phyloP scores from a whole-genome alignment of 108 stramenopile genomes.

The Nannochloropsis granulata region DNA sequence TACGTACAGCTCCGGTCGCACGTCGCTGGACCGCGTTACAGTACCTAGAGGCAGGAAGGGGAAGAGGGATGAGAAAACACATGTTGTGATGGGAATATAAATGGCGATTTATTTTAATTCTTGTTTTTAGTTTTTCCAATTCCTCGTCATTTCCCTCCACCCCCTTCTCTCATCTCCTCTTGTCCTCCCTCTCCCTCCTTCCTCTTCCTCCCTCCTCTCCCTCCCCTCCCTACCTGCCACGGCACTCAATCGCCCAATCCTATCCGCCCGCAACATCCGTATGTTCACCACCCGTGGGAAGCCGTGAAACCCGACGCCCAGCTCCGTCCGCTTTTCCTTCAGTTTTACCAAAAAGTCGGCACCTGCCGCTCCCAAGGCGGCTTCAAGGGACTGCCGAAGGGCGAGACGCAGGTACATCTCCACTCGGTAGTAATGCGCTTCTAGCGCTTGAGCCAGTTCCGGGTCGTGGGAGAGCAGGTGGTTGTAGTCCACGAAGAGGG shows the following conservation, averaged over 20 bases:
- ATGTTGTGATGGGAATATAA: too few species aligned
- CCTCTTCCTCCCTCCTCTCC: neutral
- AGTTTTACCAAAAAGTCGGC: constrained; percentile 43
- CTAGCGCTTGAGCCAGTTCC: constrained; percentile 46
- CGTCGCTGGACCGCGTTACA: constrained; percentile 87
- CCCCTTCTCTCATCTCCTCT: neutral
- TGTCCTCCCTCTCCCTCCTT: neutral
- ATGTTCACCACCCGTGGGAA: constrained; percentile 39
- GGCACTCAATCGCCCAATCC: constrained; percentile 54
- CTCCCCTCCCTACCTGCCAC: constrained; percentile 22
- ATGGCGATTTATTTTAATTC: too few species aligned
- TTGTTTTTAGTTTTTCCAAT: too few species aligned
- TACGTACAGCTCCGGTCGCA: constrained; percentile 87
- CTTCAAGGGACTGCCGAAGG: neutral
- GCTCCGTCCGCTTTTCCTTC: constrained; percentile 46
- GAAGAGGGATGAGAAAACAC: constrained; percentile 55
- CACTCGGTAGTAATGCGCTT: constrained; percentile 61
- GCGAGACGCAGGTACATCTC: constrained; percentile 42
- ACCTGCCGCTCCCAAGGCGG: constrained; percentile 44
- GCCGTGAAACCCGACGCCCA: constrained; percentile 44
- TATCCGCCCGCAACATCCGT: constrained; percentile 53
- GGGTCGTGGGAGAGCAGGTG: constrained; percentile 10
- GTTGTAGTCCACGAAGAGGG: constrained; percentile 15
- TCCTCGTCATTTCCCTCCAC: too few species aligned
- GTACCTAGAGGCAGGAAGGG: constrained; percentile 62